Conservation (phyloP, 2,329 filamentous ascomycete genomes). For the Alternaria arbusti region DNA sequence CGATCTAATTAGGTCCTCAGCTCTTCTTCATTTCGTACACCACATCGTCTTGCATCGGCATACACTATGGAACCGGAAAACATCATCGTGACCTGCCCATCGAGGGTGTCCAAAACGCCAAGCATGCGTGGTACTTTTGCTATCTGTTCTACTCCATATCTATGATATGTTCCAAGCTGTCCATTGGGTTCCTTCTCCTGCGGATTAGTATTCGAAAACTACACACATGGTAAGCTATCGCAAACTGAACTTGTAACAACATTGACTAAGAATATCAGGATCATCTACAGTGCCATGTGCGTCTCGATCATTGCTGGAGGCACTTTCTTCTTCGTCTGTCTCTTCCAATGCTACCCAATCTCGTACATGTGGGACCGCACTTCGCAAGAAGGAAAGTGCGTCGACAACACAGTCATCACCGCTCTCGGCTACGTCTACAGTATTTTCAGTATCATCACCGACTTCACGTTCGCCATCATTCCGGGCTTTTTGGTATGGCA, state of each 20-base stretch:
- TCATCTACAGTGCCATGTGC: slow-evolving; percentile 50
- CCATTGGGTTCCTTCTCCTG: slow-evolving; percentile 42
- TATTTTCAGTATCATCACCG: slow-evolving; percentile 54
- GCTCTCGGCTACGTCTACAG: slow-evolving; percentile 56
- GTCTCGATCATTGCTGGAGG: slow-evolving; percentile 45
- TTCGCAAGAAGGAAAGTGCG: slow-evolving; percentile 49
- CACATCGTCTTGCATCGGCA: slow-evolving; percentile 34
- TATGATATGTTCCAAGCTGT: slow-evolving; percentile 44
- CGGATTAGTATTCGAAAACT: slow-evolving; percentile 38
- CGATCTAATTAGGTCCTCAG: slow-evolving; percentile 15
- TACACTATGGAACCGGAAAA: slow-evolving; percentile 40
- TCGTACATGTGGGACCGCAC: slow-evolving; percentile 58
- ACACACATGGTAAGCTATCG: slow-evolving; percentile 27
- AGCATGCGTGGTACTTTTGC: slow-evolving; percentile 43
- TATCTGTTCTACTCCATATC: slow-evolving; percentile 41
- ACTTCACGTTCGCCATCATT: slow-evolving; percentile 58
- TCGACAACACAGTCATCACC: slow-evolving; percentile 50
- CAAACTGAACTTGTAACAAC: no score
- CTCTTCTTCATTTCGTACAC: slow-evolving; percentile 33
- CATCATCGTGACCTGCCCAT: slow-evolving; percentile 32
- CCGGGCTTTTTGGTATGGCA: slow-evolving; percentile 60
- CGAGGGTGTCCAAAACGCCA: slow-evolving; percentile 29
- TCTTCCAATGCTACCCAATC: slow-evolving; percentile 60
- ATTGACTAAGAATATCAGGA: slow-evolving; percentile 9
- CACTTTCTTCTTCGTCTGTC: slow-evolving; percentile 54